phyloP scores from a whole-genome alignment of 129 eudicot genomes.

The Calendula officinalis region DNA sequence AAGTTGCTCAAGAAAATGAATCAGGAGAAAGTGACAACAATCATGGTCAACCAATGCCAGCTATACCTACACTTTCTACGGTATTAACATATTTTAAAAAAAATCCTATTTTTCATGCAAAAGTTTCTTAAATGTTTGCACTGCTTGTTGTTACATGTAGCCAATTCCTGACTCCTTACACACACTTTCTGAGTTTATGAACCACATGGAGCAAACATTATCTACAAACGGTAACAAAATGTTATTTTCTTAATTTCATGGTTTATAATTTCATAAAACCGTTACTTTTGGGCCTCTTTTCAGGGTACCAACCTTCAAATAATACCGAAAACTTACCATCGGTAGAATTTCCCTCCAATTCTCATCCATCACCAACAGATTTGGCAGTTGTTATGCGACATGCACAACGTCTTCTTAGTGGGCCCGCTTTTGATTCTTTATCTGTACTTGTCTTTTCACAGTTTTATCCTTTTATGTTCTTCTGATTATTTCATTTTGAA shows the following conservation, averaged over 20 bases:
- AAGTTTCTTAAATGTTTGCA: neutral
- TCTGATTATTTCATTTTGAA: neutral
- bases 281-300: conserved; percentile 24
- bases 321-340: conserved; percentile 32
- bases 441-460: conserved; percentile 46
- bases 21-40: conserved; percentile 28
- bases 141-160: conserved; percentile 31
- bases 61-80: conserved; percentile 58
- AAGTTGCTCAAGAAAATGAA: conserved; percentile 55
- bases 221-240: conserved; percentile 49
- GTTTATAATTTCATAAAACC: neutral
- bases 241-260: neutral
- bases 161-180: conserved; percentile 87
- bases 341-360: conserved; percentile 49
- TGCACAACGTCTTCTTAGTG: conserved; percentile 68
- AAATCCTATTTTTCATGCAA: conserved; percentile 1
- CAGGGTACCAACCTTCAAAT: conserved; percentile 44
- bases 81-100: conserved; percentile 29
- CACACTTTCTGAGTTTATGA: conserved; percentile 72
- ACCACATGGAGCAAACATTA: conserved; percentile 72
- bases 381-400: conserved; percentile 59
- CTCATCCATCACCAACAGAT: conserved; percentile 61
- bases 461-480: neutral
- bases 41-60: conserved; percentile 47
- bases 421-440: conserved; percentile 53